A percentile compares a stretch with the other conserved stretches of the same genome.
phyloP scores from a whole-genome alignment of 352 stramenopile genomes.

The Phytopythium chamaehyphon region DNA sequence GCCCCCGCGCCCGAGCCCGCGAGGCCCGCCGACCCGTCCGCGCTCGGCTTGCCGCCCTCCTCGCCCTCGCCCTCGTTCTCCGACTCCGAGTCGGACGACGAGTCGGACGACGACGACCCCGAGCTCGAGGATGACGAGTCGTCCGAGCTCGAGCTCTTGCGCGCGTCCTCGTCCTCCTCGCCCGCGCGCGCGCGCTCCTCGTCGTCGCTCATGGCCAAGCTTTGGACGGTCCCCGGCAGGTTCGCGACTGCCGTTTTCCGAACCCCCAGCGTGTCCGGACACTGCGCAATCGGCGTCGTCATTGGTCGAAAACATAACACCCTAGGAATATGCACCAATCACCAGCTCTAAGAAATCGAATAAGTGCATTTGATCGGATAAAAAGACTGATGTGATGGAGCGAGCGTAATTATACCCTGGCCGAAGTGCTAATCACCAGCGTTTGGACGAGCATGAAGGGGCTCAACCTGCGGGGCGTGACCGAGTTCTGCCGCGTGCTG shows the following conservation, averaged over 20 bases:
- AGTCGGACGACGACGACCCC: conserved; percentile 67
- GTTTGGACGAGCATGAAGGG: conserved; percentile 42
- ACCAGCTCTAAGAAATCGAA: too few relatives aligned
- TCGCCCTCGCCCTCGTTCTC: conserved; percentile 43
- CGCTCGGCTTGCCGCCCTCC: conserved; percentile 8
- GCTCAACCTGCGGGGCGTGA: conserved; percentile 74
- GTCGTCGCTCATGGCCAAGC: conserved; percentile 3
- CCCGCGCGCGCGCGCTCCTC: conserved; percentile 18
- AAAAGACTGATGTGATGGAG: too few relatives aligned
- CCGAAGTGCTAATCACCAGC: too few relatives aligned
- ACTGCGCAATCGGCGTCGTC: background rate
- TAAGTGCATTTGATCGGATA: too few relatives aligned
- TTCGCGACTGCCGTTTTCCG: background rate
- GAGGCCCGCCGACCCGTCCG: conserved; percentile 1
- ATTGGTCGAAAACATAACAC: conserved; percentile 7
- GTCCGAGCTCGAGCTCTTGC: conserved; percentile 62
- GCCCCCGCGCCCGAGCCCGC: too few relatives aligned
- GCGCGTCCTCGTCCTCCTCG: conserved; percentile 37
- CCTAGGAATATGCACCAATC: conserved; percentile 5
- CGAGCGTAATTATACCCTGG: too few relatives aligned
- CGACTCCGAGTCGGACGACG: conserved; percentile 79
- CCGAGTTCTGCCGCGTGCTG: conserved; percentile 77
- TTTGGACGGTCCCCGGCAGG: too few relatives aligned
- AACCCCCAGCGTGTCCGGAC: too few relatives aligned
- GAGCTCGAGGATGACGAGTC: conserved; percentile 72